A percentile compares a stretch with the other conserved stretches of the same genome.
These are phyloP conservation scores for Trichoderma atrobrunneum DNA, from an alignment of 2,329 filamentous ascomycete genomes.

Conservation along the genomic window DNA sequence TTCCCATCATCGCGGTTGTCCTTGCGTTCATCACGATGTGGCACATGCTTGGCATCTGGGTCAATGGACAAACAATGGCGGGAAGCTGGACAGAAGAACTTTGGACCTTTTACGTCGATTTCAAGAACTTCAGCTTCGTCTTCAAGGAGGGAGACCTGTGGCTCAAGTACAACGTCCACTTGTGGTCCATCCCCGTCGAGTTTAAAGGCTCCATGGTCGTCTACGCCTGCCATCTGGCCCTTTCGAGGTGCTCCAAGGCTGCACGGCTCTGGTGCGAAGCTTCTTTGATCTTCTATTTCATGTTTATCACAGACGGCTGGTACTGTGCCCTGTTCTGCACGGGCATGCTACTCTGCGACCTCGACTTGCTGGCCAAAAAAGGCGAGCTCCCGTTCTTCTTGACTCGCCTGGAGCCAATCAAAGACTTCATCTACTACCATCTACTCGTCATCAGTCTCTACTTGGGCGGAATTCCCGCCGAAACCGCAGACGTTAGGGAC, in stretches of 20 bases:
- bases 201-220: conserved; percentile 62
- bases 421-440: conserved; percentile 50
- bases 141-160: conserved; percentile 59
- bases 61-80: conserved; percentile 38
- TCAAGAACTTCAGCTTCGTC: conserved; percentile 68
- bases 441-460: conserved; percentile 53
- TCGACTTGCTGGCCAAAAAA: conserved; percentile 53
- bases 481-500: conserved; percentile 44
- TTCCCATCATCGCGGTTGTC: conserved; percentile 54
- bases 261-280: conserved; percentile 54
- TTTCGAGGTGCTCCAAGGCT: conserved; percentile 53
- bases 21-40: conserved; percentile 49
- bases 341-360: conserved; percentile 61
- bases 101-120: conserved; percentile 50
- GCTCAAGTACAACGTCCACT: conserved; percentile 51
- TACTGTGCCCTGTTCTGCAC: conserved; percentile 59
- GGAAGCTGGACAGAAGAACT: conserved; percentile 47
- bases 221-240: conserved; percentile 55
- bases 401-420: conserved; percentile 44
- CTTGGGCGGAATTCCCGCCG: conserved; percentile 60
- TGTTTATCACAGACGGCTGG: conserved; percentile 65
- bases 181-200: conserved; percentile 64
- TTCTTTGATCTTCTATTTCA: conserved; percentile 59
- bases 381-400: conserved; percentile 52
- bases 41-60: conserved; percentile 51